Base-by-base conservation (phyloP, 2,329 filamentous ascomycete species). In the Colletotrichum scovillei region DNA sequence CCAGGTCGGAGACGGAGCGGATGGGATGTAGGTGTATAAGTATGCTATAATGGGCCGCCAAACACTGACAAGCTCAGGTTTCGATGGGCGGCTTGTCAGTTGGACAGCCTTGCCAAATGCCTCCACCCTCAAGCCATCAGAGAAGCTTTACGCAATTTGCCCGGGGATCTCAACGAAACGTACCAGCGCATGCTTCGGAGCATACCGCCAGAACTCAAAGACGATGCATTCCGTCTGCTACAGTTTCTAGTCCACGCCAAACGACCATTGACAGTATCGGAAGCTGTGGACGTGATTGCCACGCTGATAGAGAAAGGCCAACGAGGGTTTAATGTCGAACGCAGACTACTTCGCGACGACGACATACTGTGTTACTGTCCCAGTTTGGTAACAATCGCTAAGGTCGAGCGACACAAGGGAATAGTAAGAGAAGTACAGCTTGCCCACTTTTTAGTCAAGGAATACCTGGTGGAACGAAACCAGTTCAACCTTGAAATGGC, bases 201-300 rank as follows among this genome's bases (percentile, higher is more conserved):
- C 32, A 77, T 78, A 55, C 75, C 75, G 9, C 11, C 24, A 32
- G 58, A 71, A 11, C 26, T 68, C 32, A 74, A 76, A 53, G 55
- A 24, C 22, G 58, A 73, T 24, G 69, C 76, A 19, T 69, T 75
- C 0, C 76, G 77, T 2, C 73, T 80, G 1, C 63, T 76, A 9
- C 75, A 79, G 46, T 80, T 80, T 49, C 64, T 80, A 2, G 63
- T 78, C 5, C 59, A 78, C 35, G 28, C 64, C 1, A 28, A 75
- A 42, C 42, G 70, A 22, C 77, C 78, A 46, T 52, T 80, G 4
- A 69, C 0, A 2, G 14, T 78, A 1, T 3, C 42, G 0, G 77
- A 78, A 59, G 78, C 78, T 28, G 46, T 72, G 5, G 76, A 80
- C 3, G 56, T 80, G 12, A 69, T 80, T 63, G 78, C 76, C 0